Evolutionary conservation across 352 stramenopile genomes (phyloP).

Genomic region (Thalassiosira hispida): DNA sequence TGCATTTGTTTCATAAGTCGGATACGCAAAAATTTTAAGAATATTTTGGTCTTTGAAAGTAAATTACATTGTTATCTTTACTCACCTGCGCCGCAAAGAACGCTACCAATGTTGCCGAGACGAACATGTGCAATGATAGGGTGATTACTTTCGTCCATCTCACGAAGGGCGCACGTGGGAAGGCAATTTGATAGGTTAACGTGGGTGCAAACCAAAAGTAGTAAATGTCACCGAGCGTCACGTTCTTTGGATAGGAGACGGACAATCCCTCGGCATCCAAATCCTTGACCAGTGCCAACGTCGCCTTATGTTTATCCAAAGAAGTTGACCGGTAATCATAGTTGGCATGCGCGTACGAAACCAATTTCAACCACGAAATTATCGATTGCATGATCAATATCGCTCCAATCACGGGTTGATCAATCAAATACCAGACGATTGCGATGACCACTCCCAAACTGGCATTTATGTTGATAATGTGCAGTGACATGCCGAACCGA

Average conservation of each 20-base stretch:
- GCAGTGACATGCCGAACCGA: slow-evolving; percentile 63
- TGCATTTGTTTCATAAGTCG: too few species aligned
- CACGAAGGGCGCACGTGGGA: slow-evolving; percentile 87
- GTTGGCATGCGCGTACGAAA: slow-evolving; percentile 85
- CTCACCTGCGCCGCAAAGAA: slow-evolving; percentile 90
- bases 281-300: slow-evolving; percentile 47
- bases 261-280: slow-evolving; percentile 39
- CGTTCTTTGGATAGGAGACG: slow-evolving; percentile 72
- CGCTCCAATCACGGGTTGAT: slow-evolving; percentile 60
- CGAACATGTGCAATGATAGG: slow-evolving; percentile 86
- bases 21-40: too few species aligned
- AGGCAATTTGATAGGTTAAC: slow-evolving; percentile 94
- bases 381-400: slow-evolving; percentile 65
- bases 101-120: slow-evolving; percentile 88
- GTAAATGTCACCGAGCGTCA: slow-evolving; percentile 78
- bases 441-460: slow-evolving; percentile 49
- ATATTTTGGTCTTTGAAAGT: too few species aligned
- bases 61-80: too few species aligned
- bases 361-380: slow-evolving; percentile 84
- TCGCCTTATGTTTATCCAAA: slow-evolving; percentile 31
- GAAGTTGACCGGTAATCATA: slow-evolving; percentile 67
- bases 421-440: slow-evolving; percentile 76
- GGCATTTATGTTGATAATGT: slow-evolving; percentile 68
- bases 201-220: slow-evolving; percentile 87
- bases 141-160: slow-evolving; percentile 88